Base-by-base conservation (phyloP, 768 basidiomycete species). In the Panaeolus papilionaceus region DNA sequence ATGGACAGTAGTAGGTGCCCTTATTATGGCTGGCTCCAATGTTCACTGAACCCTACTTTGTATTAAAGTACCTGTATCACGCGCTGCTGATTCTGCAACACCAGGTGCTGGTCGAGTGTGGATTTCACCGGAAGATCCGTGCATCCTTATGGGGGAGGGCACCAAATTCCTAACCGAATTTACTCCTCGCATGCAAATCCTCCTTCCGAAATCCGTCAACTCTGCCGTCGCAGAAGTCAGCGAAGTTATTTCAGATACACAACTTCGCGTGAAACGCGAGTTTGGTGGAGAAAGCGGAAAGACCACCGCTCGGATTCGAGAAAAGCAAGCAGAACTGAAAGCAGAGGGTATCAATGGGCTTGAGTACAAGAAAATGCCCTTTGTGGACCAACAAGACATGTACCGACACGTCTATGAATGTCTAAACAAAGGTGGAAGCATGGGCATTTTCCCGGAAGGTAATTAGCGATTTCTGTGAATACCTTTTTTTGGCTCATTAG, bases 361-460 rank as follows among this genome's bases (percentile, higher is more conserved):
- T 61, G 82, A 89, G 16, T 98, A 89, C 85, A 95, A 96, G 79
- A 83, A 82, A 44, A 79, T 99, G 66, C 95, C 96, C 0, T 91
- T 91, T 75, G 89, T 99, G 69, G 93, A 99, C 80, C 98, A 99
- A 76, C 88, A 92, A 69, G 89, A 94, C 64, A 98, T 98, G 91
- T 99, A 99, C 78, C 88, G 91, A 18, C 85, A 94, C 67, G 98
- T 99, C 4, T 99, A 98, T 78, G 85, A 94, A 75, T 87, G 88
- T 66, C 81, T 99, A 66, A 93, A 88, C 66, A 88, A 92, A 66
- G 94, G 94, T 9, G 95, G 95, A 14, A 90, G 91, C 70, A 96
- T 99, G 69, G 96, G 98, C 58, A 98, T 99, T 70, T 99, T 99
- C 75, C 98, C 98, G 44, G 98, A 99, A 90, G 97, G 96, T 94